Conservation (phyloP, 352 stramenopile genomes). For the Phytopythium delawarense region DNA sequence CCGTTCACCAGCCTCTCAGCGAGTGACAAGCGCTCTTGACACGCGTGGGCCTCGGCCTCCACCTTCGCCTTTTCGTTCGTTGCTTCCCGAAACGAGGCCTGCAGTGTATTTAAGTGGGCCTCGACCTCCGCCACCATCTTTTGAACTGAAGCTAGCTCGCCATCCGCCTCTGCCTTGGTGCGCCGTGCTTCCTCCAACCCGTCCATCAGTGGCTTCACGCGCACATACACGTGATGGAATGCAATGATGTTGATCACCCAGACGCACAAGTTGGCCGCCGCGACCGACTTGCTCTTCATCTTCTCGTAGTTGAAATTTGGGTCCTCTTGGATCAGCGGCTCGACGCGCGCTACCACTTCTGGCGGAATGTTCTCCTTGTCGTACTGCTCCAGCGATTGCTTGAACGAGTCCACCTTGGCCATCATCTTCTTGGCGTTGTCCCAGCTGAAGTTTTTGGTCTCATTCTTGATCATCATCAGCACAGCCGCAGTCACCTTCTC, state of each 20-base stretch:
- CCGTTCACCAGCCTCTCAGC: conserved; percentile 88
- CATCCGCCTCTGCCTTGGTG: conserved; percentile 76
- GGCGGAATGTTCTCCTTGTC: conserved; percentile 89
- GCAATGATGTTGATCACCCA: conserved; percentile 94
- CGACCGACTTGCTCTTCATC: conserved; percentile 92
- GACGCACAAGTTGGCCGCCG: conserved; percentile 89
- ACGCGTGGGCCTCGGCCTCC: conserved; percentile 82
- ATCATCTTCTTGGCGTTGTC: conserved; percentile 96
- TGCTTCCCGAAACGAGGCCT: conserved; percentile 77
- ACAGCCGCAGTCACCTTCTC: conserved; percentile 89
- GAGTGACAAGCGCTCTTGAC: conserved; percentile 82
- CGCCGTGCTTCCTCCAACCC: conserved; percentile 77
- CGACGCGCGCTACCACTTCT: conserved; percentile 82
- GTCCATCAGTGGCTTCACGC: conserved; percentile 95
- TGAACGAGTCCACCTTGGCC: conserved; percentile 92
- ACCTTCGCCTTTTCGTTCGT: conserved; percentile 91
- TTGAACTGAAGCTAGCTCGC: conserved; percentile 75
- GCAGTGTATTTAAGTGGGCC: conserved; percentile 64
- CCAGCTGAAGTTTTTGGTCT: conserved; percentile 93
- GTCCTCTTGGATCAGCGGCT: conserved; percentile 83
- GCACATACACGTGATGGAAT: conserved; percentile 91
- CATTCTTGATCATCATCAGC: conserved; percentile 91
- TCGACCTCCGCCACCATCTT: conserved; percentile 84
- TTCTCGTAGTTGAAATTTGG: conserved; percentile 92
- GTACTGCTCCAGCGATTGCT: conserved; percentile 87